phyloP scores from a whole-genome alignment of 768 basidiomycete genomes.

The Tricholoma saponaceum region DNA sequence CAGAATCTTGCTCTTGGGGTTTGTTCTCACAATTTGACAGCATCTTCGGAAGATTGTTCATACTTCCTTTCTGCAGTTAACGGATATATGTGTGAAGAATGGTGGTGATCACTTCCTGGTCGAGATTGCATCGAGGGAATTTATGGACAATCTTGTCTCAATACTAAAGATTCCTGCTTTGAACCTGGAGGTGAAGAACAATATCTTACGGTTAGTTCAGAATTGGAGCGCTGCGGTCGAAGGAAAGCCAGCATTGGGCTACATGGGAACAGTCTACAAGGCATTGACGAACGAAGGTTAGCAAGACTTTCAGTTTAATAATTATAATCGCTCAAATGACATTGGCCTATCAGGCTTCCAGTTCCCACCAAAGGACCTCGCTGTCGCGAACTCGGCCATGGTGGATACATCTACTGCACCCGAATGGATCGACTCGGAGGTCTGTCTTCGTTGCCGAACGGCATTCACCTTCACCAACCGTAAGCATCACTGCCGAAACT shows the following conservation, averaged over 20 bases:
- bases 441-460: slow-evolving; percentile 89
- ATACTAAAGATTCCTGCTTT: slow-evolving; percentile 75
- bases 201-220: slow-evolving; percentile 77
- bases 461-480: slow-evolving; percentile 93
- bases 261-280: slow-evolving; percentile 79
- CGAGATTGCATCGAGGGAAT: slow-evolving; percentile 85
- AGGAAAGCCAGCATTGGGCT: slow-evolving; percentile 67
- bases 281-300: slow-evolving; percentile 71
- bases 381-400: slow-evolving; percentile 73
- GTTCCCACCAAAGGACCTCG: slow-evolving; percentile 79
- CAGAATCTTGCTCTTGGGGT: slow-evolving; percentile 85
- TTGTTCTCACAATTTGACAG: slow-evolving; percentile 27
- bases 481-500: slow-evolving; percentile 98
- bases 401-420: slow-evolving; percentile 90
- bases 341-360: slow-evolving; percentile 51
- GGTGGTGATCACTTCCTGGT: slow-evolving; percentile 88
- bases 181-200: slow-evolving; percentile 80
- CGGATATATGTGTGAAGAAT: slow-evolving; percentile 94
- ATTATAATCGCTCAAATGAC: not conserved
- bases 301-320: slow-evolving; percentile 10
- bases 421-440: slow-evolving; percentile 95
- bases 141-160: slow-evolving; percentile 90
- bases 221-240: slow-evolving; percentile 93
- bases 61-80: slow-evolving; percentile 46
- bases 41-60: not conserved